Base-by-base conservation (phyloP, 2,329 filamentous ascomycete species). In the Xylariaceae sp. region DNA sequence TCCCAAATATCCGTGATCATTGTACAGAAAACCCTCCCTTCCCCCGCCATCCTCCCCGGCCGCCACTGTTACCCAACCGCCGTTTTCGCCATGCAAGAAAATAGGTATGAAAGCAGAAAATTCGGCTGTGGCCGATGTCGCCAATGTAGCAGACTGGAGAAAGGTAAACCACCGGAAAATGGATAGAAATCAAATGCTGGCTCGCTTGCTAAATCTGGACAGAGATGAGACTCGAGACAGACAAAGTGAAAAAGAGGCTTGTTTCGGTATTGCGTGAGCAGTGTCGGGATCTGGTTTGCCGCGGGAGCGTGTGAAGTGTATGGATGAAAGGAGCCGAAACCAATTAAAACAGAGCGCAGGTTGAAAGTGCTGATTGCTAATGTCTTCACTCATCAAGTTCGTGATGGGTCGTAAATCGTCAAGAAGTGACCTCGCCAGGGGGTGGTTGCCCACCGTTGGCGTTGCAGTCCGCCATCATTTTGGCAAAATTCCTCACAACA, bases 401-500 rank as follows among this genome's bases (percentile, higher is more conserved):
- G 60, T 65, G 52, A 59, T 54, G 47, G 47, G 54, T 62, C 59
- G 50, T 66, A 57, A 61, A 52, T 64, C 64, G 57, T 66, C 59
- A 69, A 62, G 61, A 65, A 54, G 61, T 64, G 47, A 64, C 53
- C 53, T 70, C 65, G 57, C 66, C 64, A 63, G 65, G 63, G 55
- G 67, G 48, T 44, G 60, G 64, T 53, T 66, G 64, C 50, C 63
- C 61, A 56, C 67, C 63, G 43, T 64, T 62, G 52, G 66, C 70
- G 65, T 75, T 83, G 66, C 78, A 84, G 59, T 93, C 86, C 50
- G 85, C 81, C 55, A 95, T 86, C 78, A 95, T 89, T 66, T 88
- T 87, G 57, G 87, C 87, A 71, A 97, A 97, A 63, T 91, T 89
- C 54, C 83, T 81, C 40, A 98, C 89, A 37, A 97, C 89, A 51